Base-by-base conservation (phyloP, 2,329 filamentous ascomycete genomes). In the Bipolaris victoriae region DNA sequence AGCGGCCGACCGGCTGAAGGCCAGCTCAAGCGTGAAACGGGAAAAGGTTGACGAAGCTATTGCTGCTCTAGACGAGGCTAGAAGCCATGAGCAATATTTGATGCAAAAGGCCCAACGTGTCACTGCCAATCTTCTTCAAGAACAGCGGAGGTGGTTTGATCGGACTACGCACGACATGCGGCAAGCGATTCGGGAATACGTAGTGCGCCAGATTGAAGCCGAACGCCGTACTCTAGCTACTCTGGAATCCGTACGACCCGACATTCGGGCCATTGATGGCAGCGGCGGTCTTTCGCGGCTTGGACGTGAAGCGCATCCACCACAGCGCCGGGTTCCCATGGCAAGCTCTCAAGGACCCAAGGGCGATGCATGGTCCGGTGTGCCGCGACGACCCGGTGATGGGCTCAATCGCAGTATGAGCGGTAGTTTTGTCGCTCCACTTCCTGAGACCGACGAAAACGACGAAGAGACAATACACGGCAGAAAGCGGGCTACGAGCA, bases 11-110 rank as follows among this genome's bases (percentile, higher is more conserved):
- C 87, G 95, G 43, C 84, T 99, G 59, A 97, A 96, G 74, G 87
- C 89, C 16, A 92, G 88, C 75, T 90, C 91, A 15, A 95, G 88
- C 56, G 93, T 99, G 35, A 90, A 92, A 61, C 86, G 90, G 35
- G 95, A 99, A 73, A 99, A 98, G 80, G 95, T 98, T 26, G 95
- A 99, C 74, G 95, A 99, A 78, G 95, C 95, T n/a, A 96, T 99
- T 70, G 84, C 88, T 16, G 86, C 92, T 4, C 84, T 98, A 4
- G 92, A 97, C 62, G 95, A 98, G 72, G 95, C 95, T 3, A 85
- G 90, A 53, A 88, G 85, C 62, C 87, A 90, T 65, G 95, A 99
- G 78, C 82, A 87, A 13, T 90, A 92, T 69, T 85, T 99, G 22
- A 86, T 87, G 59, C 87, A 90, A 68, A 97, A 97, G 80, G 96